phyloP scores from a whole-genome alignment of 345 rosid species.

The Isatis tinctoria region DNA sequence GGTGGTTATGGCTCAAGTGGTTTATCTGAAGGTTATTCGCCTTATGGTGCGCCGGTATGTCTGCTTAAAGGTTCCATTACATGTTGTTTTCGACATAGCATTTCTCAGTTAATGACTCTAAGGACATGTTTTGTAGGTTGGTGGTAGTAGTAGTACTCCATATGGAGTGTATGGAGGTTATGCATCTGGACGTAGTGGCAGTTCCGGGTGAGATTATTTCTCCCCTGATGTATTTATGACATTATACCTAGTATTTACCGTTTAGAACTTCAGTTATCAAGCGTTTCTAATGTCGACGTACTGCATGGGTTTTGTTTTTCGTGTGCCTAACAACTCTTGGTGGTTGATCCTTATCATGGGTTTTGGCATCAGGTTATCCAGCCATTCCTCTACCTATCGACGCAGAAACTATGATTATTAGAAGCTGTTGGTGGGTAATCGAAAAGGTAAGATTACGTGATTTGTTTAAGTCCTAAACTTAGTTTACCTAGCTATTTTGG shows the following conservation, averaged over 20 bases:
- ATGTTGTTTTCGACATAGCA: not conserved
- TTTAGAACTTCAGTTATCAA: not conserved
- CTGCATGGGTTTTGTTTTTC: not conserved
- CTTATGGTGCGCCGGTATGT: slow-evolving; percentile 59
- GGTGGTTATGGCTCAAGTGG: slow-evolving; percentile 74
- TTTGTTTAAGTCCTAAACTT: slow-evolving; percentile 32
- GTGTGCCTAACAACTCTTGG: not conserved
- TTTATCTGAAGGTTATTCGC: slow-evolving; percentile 59
- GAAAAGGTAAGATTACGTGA: slow-evolving; percentile 44
- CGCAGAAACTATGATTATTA: slow-evolving; percentile 90
- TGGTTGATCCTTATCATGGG: slow-evolving; percentile 33
- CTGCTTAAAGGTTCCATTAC: not conserved
- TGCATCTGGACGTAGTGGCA: slow-evolving; percentile 68
- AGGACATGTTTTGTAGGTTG: slow-evolving; percentile 44
- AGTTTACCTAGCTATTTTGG: slow-evolving; percentile 52
- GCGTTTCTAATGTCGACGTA: not conserved
- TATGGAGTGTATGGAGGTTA: slow-evolving; percentile 88
- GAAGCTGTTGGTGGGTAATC: slow-evolving; percentile 42
- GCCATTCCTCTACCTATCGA: slow-evolving; percentile 69
- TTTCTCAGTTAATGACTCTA: slow-evolving; percentile 6
- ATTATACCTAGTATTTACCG: not conserved
- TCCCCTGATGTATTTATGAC: not conserved
- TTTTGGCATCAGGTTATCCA: slow-evolving; percentile 78
- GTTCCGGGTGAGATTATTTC: slow-evolving; percentile 69
- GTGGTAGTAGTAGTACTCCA: slow-evolving; percentile 56